phyloP scores from a whole-genome alignment of 169 alveolate genomes.

The Cyclospora cayetanensis region DNA sequence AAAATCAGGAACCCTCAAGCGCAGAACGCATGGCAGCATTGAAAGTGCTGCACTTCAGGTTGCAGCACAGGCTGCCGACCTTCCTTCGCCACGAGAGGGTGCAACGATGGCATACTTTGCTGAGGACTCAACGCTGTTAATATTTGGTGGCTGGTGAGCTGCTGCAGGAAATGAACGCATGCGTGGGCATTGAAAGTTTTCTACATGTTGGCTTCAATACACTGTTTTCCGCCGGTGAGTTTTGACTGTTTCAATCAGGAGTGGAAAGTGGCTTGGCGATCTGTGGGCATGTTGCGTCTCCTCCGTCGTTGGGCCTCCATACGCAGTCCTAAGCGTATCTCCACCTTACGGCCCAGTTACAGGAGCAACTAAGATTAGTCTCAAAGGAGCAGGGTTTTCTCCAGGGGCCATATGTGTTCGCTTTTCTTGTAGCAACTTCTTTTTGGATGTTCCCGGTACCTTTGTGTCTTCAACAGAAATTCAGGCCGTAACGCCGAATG shows the following conservation, averaged over 20 bases:
- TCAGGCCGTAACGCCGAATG: conserved; percentile 90
- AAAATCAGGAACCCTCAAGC: not conserved
- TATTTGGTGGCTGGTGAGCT: conserved; percentile 93
- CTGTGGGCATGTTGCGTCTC: conserved; percentile 89
- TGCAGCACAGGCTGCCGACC: not conserved
- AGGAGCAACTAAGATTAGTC: conserved; percentile 87
- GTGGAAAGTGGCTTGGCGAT: conserved; percentile 93
- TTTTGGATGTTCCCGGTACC: conserved; percentile 86
- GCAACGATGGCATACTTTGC: conserved; percentile 91
- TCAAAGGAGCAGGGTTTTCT: conserved; percentile 89
- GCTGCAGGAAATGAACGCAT: no score
- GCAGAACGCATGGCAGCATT: conserved; percentile 40
- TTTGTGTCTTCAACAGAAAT: conserved; percentile 88
- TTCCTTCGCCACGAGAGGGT: conserved; percentile 87
- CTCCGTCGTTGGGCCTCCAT: conserved; percentile 95
- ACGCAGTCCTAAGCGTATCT: conserved; percentile 88
- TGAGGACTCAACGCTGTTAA: conserved; percentile 85
- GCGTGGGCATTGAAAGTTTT: not conserved
- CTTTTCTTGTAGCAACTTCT: conserved; percentile 87
- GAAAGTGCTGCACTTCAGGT: not conserved
- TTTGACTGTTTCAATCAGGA: conserved; percentile 64
- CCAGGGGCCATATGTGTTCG: conserved; percentile 86
- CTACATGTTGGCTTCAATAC: not conserved
- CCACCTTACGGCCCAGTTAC: conserved; percentile 94
- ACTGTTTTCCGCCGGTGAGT: not conserved